Base-by-base conservation (phyloP, 441 rosid genomes). In the Jatropha podagrica region DNA sequence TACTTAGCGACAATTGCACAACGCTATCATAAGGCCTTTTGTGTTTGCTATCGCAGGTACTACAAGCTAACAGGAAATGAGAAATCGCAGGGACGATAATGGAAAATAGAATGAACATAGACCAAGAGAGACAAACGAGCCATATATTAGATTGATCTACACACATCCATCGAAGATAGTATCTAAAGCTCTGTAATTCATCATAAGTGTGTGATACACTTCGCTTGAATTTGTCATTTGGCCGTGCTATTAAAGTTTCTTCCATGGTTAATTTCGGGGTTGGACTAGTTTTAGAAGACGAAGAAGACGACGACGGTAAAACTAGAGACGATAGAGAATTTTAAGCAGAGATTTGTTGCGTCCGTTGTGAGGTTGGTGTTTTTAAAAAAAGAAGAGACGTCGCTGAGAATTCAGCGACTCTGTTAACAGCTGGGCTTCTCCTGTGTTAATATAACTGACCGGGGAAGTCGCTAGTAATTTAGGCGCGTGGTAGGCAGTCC, bases 161-260 rank as follows among this genome's bases (percentile, higher is more conserved):
- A 73, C 94, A 91, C 94, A 94, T 89, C 97, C 95, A 92, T 79
- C 86, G 80, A 1, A 95, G 90, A 56, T 88, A 93, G 23, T 89
- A 86, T 49, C 98, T 83, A 78, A 93, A 95, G 78, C 91, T 87
- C 0, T 81, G 85, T 8, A 95, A 84, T 83, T 95, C 98, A 84
- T 95, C 99, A 61, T 86, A 85, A 0, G 91, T 88, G 70, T 93
- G 81, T 0, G 97, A 93, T 4, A 63, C 76, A 76, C 82, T 77
- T 9, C 98, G 87, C 37, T 62, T 62, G 61, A 83, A 88, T 76
- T 67, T 91, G 72, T 11, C 74, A 6, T 79, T 79, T 4, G 65
- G 46, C 8, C 59, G 10, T 72, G 71, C 73, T 1, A 84, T 40
- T 44, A 92, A 54, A 6, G 87, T 46, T n/a, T 78, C 73, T 38